These are phyloP conservation scores for Silene latifolia DNA, from an alignment of 148 eudicot species.

Conservation along the genomic window DNA sequence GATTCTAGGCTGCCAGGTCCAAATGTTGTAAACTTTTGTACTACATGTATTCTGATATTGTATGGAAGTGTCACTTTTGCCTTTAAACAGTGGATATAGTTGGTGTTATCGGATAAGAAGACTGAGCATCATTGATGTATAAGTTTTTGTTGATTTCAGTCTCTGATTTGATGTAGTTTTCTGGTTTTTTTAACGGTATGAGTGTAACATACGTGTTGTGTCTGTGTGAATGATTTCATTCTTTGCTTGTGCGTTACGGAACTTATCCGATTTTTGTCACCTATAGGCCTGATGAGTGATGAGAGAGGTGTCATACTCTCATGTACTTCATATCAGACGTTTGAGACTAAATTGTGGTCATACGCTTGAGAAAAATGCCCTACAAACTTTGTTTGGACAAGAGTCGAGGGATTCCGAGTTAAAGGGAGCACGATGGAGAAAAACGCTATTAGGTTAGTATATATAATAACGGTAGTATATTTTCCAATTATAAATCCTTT, in stretches of 20 bases:
- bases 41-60: constrained; percentile 2
- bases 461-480: too few relatives aligned
- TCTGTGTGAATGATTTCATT: neutral
- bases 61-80: constrained; percentile 1
- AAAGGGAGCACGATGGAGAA: too few relatives aligned
- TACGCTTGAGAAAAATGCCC: too few relatives aligned
- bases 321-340: neutral
- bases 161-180: neutral
- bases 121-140: neutral
- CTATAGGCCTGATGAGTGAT: neutral
- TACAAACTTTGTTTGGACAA: too few relatives aligned
- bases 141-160: neutral
- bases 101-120: too few relatives aligned
- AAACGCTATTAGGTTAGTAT: too few relatives aligned
- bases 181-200: neutral
- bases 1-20: neutral
- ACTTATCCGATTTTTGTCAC: neutral
- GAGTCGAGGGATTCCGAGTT: too few relatives aligned
- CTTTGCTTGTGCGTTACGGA: neutral
- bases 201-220: too few relatives aligned
- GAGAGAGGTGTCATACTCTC: neutral
- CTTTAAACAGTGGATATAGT: neutral
- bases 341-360: too few relatives aligned
- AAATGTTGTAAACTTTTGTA: neutral
- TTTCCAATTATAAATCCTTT: too few relatives aligned